Conservation (phyloP, 179 eudicot species). For the Dionaea muscipula region DNA sequence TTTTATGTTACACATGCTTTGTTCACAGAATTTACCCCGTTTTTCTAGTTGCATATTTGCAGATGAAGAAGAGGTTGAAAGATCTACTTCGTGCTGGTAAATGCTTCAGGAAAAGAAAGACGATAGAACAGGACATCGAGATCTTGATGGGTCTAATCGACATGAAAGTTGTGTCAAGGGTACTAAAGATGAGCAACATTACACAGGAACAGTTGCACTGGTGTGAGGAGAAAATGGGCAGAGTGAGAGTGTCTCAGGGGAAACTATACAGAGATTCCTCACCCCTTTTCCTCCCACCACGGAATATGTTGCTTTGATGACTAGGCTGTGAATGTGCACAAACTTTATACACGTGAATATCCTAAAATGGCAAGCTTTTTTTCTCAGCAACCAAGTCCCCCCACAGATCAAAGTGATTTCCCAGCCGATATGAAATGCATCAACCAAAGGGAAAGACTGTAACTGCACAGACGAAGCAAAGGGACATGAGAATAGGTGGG, state of each 20-base stretch:
- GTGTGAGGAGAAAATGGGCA: conserved; percentile 86
- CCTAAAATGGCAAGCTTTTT: conserved; percentile 17
- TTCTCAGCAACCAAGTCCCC: background rate
- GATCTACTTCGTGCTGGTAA: conserved; percentile 36
- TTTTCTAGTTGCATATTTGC: conserved; percentile 21
- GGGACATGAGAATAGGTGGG: no score
- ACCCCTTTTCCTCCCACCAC: conserved; percentile 88
- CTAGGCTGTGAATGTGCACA: conserved; percentile 7
- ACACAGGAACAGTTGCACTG: conserved; percentile 67
- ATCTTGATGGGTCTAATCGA: conserved; percentile 72
- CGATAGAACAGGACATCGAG: conserved; percentile 51
- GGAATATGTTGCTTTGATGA: conserved; percentile 18
- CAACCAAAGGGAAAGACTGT: no score
- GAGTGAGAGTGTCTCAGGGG: conserved; percentile 47
- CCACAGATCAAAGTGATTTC: conserved; percentile 1
- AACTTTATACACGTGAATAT: conserved; percentile 13
- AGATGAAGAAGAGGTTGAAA: conserved; percentile 65
- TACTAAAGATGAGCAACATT: conserved; percentile 55
- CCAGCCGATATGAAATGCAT: no score
- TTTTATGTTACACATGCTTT: no score
- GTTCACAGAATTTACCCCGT: no score
- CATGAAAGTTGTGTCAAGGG: conserved; percentile 73
- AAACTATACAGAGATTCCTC: conserved; percentile 72
- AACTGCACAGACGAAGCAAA: no score
- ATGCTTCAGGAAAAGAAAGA: conserved; percentile 36